Evolutionary conservation across 148 eudicot genomes (phyloP).

Genomic region (Diospyros lotus): DNA sequence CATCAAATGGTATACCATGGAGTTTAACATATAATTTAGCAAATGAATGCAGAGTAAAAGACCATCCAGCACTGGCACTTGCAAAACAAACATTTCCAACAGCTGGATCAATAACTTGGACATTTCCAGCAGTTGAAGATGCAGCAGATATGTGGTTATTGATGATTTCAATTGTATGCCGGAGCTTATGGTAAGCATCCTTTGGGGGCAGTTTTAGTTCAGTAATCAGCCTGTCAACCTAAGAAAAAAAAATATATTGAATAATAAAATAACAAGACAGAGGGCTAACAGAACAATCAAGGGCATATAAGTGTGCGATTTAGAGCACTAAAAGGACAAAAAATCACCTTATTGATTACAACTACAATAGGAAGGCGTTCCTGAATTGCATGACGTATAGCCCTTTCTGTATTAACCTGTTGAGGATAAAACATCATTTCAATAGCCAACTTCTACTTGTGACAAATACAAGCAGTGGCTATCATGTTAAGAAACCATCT

Average conservation of each 20-base stretch:
- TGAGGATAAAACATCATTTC: background rate
- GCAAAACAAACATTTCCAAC: conserved; percentile 96
- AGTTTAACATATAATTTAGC: conserved; percentile 92
- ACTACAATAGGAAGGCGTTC: conserved; percentile 90
- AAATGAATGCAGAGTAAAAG: conserved; percentile 91
- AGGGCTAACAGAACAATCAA: background rate
- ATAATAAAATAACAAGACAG: background rate
- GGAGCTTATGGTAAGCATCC: conserved; percentile 90
- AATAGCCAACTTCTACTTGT: background rate
- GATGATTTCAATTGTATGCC: conserved; percentile 86
- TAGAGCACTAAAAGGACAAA: background rate
- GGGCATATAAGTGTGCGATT: background rate
- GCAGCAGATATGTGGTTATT: conserved; percentile 77
- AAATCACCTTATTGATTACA: conserved; percentile 84
- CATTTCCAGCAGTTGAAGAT: conserved; percentile 85
- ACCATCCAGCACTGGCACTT: conserved; percentile 97
- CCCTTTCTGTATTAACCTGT: conserved; percentile 96
- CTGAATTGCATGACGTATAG: conserved; percentile 96
- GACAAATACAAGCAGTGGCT: background rate
- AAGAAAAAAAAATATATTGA: conserved; percentile 8
- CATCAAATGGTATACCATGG: conserved; percentile 92
- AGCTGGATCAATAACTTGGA: conserved; percentile 80
- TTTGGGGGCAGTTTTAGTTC: conserved; percentile 96
- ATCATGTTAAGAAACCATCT: background rate
- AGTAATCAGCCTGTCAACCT: conserved; percentile 97